Evolutionary conservation across 495 filamentous ascomycete species (phyloP).

Genomic region (Aspergillus leporis): DNA sequence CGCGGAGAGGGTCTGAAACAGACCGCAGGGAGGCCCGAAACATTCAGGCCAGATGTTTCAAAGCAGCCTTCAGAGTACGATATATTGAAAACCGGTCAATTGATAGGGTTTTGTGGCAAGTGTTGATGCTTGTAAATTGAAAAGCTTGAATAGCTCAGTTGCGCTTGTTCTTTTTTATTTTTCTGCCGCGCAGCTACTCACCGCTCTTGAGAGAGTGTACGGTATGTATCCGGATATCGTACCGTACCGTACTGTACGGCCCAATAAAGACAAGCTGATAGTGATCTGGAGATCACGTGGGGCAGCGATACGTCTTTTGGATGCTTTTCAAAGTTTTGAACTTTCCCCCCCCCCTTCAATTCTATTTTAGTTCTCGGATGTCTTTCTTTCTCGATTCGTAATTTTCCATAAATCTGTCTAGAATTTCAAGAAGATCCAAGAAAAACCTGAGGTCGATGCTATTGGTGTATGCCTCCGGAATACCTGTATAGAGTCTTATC

Average conservation of each 20-base stretch:
- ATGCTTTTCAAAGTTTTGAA: too few relatives aligned
- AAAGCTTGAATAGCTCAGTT: not conserved
- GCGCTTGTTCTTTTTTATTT: not conserved
- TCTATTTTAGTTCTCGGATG: too few relatives aligned
- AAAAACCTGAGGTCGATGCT: too few relatives aligned
- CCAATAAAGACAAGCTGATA: too few relatives aligned
- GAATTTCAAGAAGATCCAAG: too few relatives aligned
- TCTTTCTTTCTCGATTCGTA: too few relatives aligned
- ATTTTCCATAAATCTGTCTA: too few relatives aligned
- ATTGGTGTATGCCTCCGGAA: too few relatives aligned
- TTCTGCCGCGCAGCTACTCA: not conserved
- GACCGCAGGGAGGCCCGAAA: slow-evolving; percentile 43
- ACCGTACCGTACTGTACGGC: not conserved
- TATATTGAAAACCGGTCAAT: slow-evolving; percentile 10
- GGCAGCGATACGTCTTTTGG: too few relatives aligned
- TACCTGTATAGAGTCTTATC: too few relatives aligned
- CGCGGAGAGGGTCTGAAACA: slow-evolving; percentile 39
- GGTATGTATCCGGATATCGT: slow-evolving; percentile 1
- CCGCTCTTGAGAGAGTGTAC: not conserved
- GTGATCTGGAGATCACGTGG: too few relatives aligned
- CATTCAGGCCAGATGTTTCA: slow-evolving; percentile 31
- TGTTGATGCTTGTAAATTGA: not conserved
- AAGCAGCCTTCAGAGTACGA: slow-evolving; percentile 2
- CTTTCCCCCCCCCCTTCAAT: too few relatives aligned
- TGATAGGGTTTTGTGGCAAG: not conserved